Evolutionary conservation across 768 basidiomycete species (phyloP).

Genomic region (Boletus reticuloceps): DNA sequence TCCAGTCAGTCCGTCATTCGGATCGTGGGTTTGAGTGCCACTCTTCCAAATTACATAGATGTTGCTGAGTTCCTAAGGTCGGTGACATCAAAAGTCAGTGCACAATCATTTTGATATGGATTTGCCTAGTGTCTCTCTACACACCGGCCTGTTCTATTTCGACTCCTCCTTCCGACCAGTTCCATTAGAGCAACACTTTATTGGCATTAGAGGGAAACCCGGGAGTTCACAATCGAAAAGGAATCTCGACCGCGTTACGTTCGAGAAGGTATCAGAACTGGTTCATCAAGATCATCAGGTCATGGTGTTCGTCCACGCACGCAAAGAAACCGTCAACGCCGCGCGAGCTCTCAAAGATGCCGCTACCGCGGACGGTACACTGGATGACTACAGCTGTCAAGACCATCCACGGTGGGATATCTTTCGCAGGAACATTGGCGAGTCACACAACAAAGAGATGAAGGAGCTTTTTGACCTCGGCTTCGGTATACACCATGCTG

Average conservation of each 20-base stretch:
- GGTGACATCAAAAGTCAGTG: slow-evolving; percentile 8
- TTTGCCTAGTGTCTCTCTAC: slow-evolving; percentile 70
- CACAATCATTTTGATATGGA: background rate
- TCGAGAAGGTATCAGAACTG: slow-evolving; percentile 85
- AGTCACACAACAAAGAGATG: slow-evolving; percentile 94
- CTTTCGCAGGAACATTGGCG: slow-evolving; percentile 75
- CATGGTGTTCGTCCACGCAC: slow-evolving; percentile 99
- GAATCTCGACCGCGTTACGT: slow-evolving; percentile 86
- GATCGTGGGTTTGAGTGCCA: slow-evolving; percentile 94
- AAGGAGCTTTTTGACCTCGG: slow-evolving; percentile 88
- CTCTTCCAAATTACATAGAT: slow-evolving; percentile 94
- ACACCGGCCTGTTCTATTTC: slow-evolving; percentile 93
- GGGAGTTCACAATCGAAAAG: slow-evolving; percentile 68
- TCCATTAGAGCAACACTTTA: slow-evolving; percentile 95
- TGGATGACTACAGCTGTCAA: slow-evolving; percentile 77
- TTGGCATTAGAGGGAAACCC: slow-evolving; percentile 89
- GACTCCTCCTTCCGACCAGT: slow-evolving; percentile 97
- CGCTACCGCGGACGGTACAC: slow-evolving; percentile 63
- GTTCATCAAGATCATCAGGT: slow-evolving; percentile 94
- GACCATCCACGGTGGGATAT: slow-evolving; percentile 76
- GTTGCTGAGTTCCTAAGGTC: slow-evolving; percentile 94
- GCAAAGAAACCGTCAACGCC: slow-evolving; percentile 96
- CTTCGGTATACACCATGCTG: slow-evolving; percentile 98
- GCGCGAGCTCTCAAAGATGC: slow-evolving; percentile 79
- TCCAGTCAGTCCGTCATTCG: slow-evolving; percentile 94